phyloP scores from a whole-genome alignment of 345 rosid species.

The Populus davidiana region DNA sequence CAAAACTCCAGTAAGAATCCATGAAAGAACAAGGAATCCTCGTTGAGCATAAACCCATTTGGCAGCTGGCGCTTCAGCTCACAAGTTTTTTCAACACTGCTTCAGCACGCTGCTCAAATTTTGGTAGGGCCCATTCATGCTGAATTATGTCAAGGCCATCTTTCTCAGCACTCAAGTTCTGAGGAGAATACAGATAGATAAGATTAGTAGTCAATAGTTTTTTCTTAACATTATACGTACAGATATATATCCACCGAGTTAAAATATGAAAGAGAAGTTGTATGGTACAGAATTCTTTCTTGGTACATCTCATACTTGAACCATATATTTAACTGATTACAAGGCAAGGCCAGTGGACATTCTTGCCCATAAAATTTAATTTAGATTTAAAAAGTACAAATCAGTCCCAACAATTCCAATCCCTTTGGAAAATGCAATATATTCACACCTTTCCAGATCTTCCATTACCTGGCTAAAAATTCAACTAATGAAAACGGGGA shows the following conservation, averaged over 20 bases:
- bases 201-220: not conserved
- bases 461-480: not conserved
- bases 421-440: not conserved
- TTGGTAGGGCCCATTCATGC: slow-evolving; percentile 63
- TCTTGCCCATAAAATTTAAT: not conserved
- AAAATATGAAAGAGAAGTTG: not conserved
- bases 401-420: not conserved
- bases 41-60: not conserved
- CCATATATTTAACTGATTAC: not conserved
- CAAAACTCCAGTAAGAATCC: not conserved
- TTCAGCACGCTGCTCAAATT: slow-evolving; percentile 89
- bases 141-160: slow-evolving; percentile 31
- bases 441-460: not conserved
- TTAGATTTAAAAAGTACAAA: not conserved
- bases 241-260: not conserved
- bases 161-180: slow-evolving; percentile 63
- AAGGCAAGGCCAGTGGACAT: not conserved
- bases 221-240: not conserved
- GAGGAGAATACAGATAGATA: slow-evolving; percentile 10
- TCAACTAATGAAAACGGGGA: not conserved
- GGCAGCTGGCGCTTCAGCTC: slow-evolving; percentile 28
- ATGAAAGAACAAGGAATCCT: not conserved
- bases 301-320: not conserved
- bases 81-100: slow-evolving; percentile 70
- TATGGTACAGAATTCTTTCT: not conserved